Evolutionary conservation across 768 basidiomycete genomes (phyloP), one percentile per base, ranked within the genome.

Genomic region (Crucibulum laeve): DNA sequence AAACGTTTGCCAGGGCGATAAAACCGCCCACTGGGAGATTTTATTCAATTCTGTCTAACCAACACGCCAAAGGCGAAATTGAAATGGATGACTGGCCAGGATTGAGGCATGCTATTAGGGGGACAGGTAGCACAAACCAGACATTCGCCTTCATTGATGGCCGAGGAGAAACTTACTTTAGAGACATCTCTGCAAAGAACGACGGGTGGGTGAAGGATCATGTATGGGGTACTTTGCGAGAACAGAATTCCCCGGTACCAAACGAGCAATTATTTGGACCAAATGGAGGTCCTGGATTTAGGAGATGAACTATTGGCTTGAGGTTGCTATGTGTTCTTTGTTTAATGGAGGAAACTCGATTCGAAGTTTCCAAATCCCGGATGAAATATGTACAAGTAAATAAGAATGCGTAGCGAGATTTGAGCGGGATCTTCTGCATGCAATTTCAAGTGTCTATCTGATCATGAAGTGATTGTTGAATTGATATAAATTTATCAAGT

Each of bases 401-500:
- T n/a, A n/a, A n/a, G n/a, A n/a, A n/a, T n/a, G n/a, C n/a, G n/a
- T n/a, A n/a, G n/a, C n/a, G n/a, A n/a, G n/a, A n/a, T n/a, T n/a
- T n/a, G n/a, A n/a, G n/a, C n/a, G n/a, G n/a, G n/a, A n/a, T n/a
- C n/a, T n/a, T n/a, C n/a, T n/a, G n/a, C n/a, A n/a, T n/a, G n/a
- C n/a, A n/a, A n/a, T n/a, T n/a, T n/a, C n/a, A n/a, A n/a, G n/a
- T n/a, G n/a, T n/a, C n/a, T n/a, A n/a, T n/a, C n/a, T n/a, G n/a
- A n/a, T n/a, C n/a, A n/a, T n/a, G n/a, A n/a, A n/a, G n/a, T n/a
- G n/a, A n/a, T n/a, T n/a, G n/a, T n/a, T n/a, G n/a, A n/a, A n/a
- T n/a, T n/a, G 43, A 28, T 42, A 34, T 15, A 28, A 42, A 81
- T 58, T 78, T 87, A 44, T 82, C 81, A 45, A 88, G 52, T 53